Evolutionary conservation across 1,284 basidiomycete genomes (phyloP).

Genomic region (Pseudozyma sp.): DNA sequence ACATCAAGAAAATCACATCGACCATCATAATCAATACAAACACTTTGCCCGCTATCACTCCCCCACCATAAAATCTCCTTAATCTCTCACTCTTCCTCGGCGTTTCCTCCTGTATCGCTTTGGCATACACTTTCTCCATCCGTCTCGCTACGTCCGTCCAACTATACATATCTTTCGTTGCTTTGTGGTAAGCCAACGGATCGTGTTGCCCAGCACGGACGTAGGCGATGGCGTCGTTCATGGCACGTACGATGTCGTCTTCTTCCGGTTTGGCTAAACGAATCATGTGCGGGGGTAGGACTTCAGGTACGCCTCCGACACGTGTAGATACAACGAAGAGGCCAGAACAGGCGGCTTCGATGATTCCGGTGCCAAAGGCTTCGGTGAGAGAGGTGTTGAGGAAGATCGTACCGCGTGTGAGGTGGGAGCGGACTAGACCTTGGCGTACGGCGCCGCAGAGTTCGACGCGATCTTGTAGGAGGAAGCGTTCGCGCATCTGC

Average conservation of each 20-base stretch:
- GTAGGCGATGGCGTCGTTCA: slow-evolving; percentile 81
- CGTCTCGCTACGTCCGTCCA: slow-evolving; percentile 85
- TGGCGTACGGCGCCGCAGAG: slow-evolving; percentile 85
- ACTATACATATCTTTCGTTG: slow-evolving; percentile 84
- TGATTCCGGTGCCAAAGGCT: slow-evolving; percentile 93
- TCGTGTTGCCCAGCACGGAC: slow-evolving; percentile 80
- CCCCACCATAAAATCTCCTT: slow-evolving; percentile 74
- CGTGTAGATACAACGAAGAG: slow-evolving; percentile 93
- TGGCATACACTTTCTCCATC: slow-evolving; percentile 84
- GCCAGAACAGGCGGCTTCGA: slow-evolving; percentile 95
- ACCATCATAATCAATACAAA: slow-evolving; percentile 83
- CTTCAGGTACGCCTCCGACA: slow-evolving; percentile 95
- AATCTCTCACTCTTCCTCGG: slow-evolving; percentile 48
- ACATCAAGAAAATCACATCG: slow-evolving; percentile 80
- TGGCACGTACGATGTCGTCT: slow-evolving; percentile 83
- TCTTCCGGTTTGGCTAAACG: slow-evolving; percentile 92
- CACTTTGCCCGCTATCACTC: slow-evolving; percentile 80
- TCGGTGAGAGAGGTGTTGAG: slow-evolving; percentile 96
- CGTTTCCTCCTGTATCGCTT: slow-evolving; percentile 73
- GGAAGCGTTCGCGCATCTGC: slow-evolving; percentile 92
- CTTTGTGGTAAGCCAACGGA: slow-evolving; percentile 80
- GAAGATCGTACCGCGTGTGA: slow-evolving; percentile 87
- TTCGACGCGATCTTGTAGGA: slow-evolving; percentile 89
- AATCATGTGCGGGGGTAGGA: slow-evolving; percentile 91
- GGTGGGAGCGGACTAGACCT: slow-evolving; percentile 83